A percentile compares a stretch with the other conserved stretches of the same genome.
phyloP scores from a whole-genome alignment of 228 moss, liverwort and hornwort genomes.

The Sphagnum magellanicum region DNA sequence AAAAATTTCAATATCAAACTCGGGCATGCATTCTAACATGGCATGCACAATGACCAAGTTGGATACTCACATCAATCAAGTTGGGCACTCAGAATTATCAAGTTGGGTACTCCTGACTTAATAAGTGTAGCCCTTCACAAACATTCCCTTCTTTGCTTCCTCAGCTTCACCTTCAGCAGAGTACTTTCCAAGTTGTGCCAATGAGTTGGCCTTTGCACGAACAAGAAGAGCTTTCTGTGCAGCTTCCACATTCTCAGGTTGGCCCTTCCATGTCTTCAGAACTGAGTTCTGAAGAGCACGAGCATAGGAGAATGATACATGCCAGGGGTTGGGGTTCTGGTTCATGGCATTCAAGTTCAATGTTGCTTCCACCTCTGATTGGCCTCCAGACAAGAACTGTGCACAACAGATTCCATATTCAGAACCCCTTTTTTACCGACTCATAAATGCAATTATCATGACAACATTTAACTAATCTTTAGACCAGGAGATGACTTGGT shows the following conservation, averaged over 20 bases:
- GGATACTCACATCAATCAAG: too few relatives aligned
- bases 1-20: too few relatives aligned
- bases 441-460: too few relatives aligned
- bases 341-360: conserved; percentile 66
- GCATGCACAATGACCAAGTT: too few relatives aligned
- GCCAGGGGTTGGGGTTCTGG: conserved; percentile 63
- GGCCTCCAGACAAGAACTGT: conserved; percentile 63
- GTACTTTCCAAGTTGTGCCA: conserved; percentile 63
- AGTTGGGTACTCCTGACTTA: conserved; percentile 5
- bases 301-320: conserved; percentile 61
- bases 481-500: too few relatives aligned
- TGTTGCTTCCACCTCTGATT: conserved; percentile 41
- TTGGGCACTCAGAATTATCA: too few relatives aligned
- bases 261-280: conserved; percentile 63
- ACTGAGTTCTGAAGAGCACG: conserved; percentile 65
- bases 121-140: conserved; percentile 56
- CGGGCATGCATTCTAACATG: too few relatives aligned
- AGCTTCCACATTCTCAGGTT: conserved; percentile 54
- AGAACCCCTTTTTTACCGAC: too few relatives aligned
- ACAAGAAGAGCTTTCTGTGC: conserved; percentile 53
- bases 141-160: conserved; percentile 66
- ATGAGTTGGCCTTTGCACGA: conserved; percentile 55
- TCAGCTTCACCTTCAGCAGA: conserved; percentile 55
- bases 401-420: not conserved
- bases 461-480: too few relatives aligned